Base-by-base conservation (phyloP, 2,329 filamentous ascomycete genomes). In the Pseudocercospora fuligena region DNA sequence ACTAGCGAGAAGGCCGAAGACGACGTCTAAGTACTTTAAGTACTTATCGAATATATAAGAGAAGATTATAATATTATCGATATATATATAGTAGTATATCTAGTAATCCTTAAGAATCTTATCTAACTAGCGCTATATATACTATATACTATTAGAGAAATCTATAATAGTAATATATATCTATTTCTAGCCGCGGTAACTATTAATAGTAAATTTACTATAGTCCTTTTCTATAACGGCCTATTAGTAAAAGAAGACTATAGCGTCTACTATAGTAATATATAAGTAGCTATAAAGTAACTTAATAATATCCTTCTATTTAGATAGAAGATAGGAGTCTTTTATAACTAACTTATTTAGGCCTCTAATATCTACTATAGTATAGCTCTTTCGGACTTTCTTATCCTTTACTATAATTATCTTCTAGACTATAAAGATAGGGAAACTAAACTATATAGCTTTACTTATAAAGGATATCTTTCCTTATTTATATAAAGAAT, bases 321-420 rank as follows among this genome's bases (percentile, higher is more conserved):
- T 2, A 2, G n/a, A 5, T 47, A 47, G n/a, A 2, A 7, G 21
- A 23, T 47, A 47, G n/a, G n/a, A 47, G 43, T 47, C 43, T 12
- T 47, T 47, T 2, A 47, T 7, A 7, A 23, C 16, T 2, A 47
- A 7, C 21, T 47, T 19, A 12, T 47, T 47, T 47, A 47, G 5
- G 8, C 43, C 11, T 2, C 21, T 1, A 2, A 47, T 21, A 14
- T 47, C n/a, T 2, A 47, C 9, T 8, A 47, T 7, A 7, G n/a
- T 9, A 1, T 9, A 1, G 5, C 43, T n/a, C n/a, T 7, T 47
- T 4, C n/a, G 6, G 1, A 23, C n/a, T 4, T 1, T 1, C n/a
- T 47, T 21, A 2, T 11, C 21, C 1, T 47, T 5, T 1, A 21
- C 21, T 7, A 21, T 7, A 12, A 47, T 21, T 1, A 1, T 47